Evolutionary conservation across 116 monocot species (phyloP).

Genomic region (Posidonia oceanica): DNA sequence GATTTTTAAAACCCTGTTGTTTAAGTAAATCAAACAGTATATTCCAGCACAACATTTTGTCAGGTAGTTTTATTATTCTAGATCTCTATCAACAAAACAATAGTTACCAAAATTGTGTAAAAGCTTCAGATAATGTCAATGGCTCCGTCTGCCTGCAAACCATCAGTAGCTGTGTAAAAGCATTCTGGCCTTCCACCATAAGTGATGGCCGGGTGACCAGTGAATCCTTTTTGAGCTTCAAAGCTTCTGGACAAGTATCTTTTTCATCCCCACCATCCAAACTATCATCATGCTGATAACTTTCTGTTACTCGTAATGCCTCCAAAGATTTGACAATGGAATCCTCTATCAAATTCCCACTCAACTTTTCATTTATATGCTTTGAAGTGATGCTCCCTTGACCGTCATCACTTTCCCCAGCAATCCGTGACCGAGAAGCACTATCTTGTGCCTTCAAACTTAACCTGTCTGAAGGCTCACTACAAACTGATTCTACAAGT

Average conservation of each 20-base stretch:
- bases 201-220: conserved; percentile 2
- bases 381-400: conserved; percentile 13
- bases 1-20: no score
- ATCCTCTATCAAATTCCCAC: conserved; percentile 9
- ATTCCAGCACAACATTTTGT: background rate
- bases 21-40: background rate
- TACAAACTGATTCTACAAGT: conserved; percentile 12
- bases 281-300: conserved; percentile 5
- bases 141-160: conserved; percentile 65
- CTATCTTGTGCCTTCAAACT: conserved; percentile 14
- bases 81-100: no score
- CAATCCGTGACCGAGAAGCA: background rate
- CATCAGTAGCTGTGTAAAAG: conserved; percentile 67
- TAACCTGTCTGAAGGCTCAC: conserved; percentile 4
- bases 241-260: background rate
- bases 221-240: conserved; percentile 22
- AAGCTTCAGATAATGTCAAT: conserved; percentile 41
- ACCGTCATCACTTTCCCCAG: conserved; percentile 4
- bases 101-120: conserved; percentile 59
- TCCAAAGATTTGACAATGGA: conserved; percentile 27
- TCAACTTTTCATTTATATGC: conserved; percentile 6
- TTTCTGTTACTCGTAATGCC: conserved; percentile 45
- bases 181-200: conserved; percentile 26
- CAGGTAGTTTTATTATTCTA: no score
- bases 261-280: conserved; percentile 3